These are phyloP conservation scores for Eragrostis tef DNA, from an alignment of 202 grass and related monocot genomes.

Conservation along the genomic window DNA sequence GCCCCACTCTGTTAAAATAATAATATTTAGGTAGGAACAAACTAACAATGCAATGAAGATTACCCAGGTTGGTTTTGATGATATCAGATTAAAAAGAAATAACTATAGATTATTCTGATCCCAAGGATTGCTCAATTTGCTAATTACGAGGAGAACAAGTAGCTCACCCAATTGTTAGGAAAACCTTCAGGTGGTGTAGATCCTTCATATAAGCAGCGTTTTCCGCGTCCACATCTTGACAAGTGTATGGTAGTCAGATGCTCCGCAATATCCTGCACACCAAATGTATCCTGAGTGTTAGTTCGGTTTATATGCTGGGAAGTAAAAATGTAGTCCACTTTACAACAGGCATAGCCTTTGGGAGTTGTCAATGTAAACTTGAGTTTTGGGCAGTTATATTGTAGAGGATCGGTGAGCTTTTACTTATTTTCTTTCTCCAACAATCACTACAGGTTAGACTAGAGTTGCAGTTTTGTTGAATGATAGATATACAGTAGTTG, in stretches of 20 bases:
- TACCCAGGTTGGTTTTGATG: background rate
- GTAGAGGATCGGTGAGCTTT: background rate
- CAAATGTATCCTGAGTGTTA: conserved; percentile 31
- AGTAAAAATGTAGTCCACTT: background rate
- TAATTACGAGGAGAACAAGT: conserved; percentile 31
- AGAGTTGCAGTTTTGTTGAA: background rate
- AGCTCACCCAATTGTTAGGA: conserved; percentile 89
- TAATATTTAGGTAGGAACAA: conserved; percentile 23
- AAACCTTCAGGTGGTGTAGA: conserved; percentile 79
- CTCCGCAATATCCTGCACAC: conserved; percentile 89
- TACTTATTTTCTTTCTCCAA: conserved; percentile 25
- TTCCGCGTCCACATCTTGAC: conserved; percentile 80
- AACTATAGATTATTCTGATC: background rate
- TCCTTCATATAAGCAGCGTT: conserved; percentile 94
- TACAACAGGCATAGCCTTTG: background rate
- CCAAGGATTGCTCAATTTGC: background rate
- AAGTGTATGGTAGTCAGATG: conserved; percentile 86
- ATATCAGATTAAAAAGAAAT: conserved; percentile 23
- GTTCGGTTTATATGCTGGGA: background rate
- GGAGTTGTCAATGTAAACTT: background rate
- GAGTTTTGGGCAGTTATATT: background rate
- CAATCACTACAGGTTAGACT: background rate
- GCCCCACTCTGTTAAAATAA: conserved; percentile 68
- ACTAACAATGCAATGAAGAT: conserved; percentile 27
- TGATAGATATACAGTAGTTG: background rate